These are phyloP conservation scores for Takashimella tepidaria DNA, from an alignment of 1,284 basidiomycete genomes.

Conservation along the genomic window DNA sequence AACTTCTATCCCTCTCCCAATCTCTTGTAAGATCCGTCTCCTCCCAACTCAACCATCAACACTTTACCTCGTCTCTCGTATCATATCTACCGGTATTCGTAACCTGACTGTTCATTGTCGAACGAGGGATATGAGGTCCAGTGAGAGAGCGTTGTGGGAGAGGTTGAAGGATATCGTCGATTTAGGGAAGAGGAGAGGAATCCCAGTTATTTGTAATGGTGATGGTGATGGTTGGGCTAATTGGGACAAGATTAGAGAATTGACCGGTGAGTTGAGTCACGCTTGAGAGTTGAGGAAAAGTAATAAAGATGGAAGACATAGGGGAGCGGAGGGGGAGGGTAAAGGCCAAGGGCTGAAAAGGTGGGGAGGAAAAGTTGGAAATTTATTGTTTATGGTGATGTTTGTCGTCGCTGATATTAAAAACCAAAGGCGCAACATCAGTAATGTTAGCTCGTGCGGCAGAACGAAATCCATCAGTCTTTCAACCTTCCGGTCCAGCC, in stretches of 20 bases:
- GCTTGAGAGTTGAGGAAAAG: conserved; percentile 3
- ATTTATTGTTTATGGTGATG: no score
- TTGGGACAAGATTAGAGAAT: conserved; percentile 63
- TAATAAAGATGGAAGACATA: no score
- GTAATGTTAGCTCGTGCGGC: conserved; percentile 95
- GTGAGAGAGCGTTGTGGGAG: conserved; percentile 72
- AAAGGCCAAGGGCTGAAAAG: no score
- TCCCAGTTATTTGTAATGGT: conserved; percentile 90
- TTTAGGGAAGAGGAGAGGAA: conserved; percentile 52
- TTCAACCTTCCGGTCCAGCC: conserved; percentile 61
- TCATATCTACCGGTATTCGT: conserved; percentile 80
- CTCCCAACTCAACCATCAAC: conserved; percentile 83
- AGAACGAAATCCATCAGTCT: conserved; percentile 87
- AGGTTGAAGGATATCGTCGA: conserved; percentile 79
- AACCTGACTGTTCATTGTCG: conserved; percentile 93
- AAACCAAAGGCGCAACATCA: conserved; percentile 77
- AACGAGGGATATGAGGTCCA: conserved; percentile 84
- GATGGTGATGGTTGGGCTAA: conserved; percentile 80
- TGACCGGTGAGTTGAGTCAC: conserved; percentile 57
- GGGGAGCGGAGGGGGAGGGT: no score
- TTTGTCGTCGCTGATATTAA: neutral
- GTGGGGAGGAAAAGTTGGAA: no score
- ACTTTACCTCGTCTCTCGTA: conserved; percentile 74
- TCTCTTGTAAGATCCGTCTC: conserved; percentile 88
- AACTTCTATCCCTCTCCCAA: conserved; percentile 67